These are phyloP conservation scores for Colletotrichum sp. DNA, from an alignment of 2,329 filamentous ascomycete species.

Conservation along the genomic window DNA sequence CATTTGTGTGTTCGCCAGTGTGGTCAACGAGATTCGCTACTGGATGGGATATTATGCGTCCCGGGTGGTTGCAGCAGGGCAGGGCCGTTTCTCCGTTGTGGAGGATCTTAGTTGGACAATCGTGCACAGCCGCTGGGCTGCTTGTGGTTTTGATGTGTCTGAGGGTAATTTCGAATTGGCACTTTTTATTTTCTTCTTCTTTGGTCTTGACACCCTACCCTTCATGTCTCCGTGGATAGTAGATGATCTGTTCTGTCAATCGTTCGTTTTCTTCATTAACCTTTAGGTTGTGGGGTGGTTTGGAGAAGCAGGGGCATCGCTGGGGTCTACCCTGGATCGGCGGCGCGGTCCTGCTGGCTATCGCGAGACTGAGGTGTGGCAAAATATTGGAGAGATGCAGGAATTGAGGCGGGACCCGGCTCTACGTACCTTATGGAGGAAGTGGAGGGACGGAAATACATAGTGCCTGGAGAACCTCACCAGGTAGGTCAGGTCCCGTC, in stretches of 20 bases:
- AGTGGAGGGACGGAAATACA: neutral
- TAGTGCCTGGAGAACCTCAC: neutral
- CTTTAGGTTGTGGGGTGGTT: neutral
- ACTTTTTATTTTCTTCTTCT: neutral
- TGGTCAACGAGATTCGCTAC: neutral
- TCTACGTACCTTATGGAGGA: neutral
- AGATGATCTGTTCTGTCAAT: neutral
- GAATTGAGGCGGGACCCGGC: neutral
- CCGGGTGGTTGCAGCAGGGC: neutral
- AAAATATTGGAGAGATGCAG: neutral
- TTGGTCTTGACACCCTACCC: neutral
- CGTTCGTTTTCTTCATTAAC: neutral
- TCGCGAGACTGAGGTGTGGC: neutral
- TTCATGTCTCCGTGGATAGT: neutral
- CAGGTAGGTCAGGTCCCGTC: neutral
- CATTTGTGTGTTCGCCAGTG: neutral
- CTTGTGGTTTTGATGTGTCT: neutral
- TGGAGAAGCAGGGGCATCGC: neutral
- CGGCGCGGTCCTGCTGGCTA: constrained; percentile 11
- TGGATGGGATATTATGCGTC: neutral
- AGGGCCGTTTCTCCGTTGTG: neutral
- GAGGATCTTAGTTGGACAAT: neutral
- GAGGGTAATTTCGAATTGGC: neutral
- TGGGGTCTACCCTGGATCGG: constrained; percentile 11
- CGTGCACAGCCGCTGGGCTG: neutral